A percentile compares a stretch with the other conserved stretches of the same genome.
Conservation (phyloP, 148 eudicot species). For the Heliosperma pusillum region DNA sequence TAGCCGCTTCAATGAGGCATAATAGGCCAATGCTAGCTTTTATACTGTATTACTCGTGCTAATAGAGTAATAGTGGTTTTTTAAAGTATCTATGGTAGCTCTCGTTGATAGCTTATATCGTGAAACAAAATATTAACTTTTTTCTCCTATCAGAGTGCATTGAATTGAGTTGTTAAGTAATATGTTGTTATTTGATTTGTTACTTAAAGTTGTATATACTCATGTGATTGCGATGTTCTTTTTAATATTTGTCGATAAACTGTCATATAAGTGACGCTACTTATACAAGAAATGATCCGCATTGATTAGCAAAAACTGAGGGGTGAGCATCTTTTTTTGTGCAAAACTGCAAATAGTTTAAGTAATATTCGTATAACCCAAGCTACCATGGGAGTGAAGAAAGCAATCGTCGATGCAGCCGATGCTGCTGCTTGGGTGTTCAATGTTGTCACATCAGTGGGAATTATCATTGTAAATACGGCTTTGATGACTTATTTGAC, state of each 20-base stretch:
- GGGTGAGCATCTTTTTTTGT: not conserved
- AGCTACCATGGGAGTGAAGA: conserved; percentile 19
- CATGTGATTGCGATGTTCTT: not conserved
- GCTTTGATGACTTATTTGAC: conserved; percentile 24
- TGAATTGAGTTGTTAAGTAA: too few relatives aligned
- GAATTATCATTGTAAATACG: conserved; percentile 21
- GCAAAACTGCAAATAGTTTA: not conserved
- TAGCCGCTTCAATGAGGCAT: too few relatives aligned
- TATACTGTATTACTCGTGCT: too few relatives aligned
- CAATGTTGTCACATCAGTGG: conserved; percentile 26
- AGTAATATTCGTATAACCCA: not conserved
- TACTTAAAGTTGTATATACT: too few relatives aligned
- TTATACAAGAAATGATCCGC: not conserved
- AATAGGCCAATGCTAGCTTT: too few relatives aligned
- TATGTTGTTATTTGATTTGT: too few relatives aligned
- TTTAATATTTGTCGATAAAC: not conserved
- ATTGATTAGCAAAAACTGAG: not conserved
- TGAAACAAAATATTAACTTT: not conserved
- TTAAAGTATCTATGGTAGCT: too few relatives aligned
- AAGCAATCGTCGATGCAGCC: conserved; percentile 21
- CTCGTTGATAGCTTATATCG: too few relatives aligned
- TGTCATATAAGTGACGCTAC: not conserved
- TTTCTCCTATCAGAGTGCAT: too few relatives aligned
- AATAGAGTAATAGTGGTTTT: too few relatives aligned
- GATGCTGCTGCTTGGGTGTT: conserved; percentile 31